These are phyloP conservation scores for Mucor lusitanicus DNA, from an alignment of 371 early-diverging fungal genomes.

Conservation along the genomic window DNA sequence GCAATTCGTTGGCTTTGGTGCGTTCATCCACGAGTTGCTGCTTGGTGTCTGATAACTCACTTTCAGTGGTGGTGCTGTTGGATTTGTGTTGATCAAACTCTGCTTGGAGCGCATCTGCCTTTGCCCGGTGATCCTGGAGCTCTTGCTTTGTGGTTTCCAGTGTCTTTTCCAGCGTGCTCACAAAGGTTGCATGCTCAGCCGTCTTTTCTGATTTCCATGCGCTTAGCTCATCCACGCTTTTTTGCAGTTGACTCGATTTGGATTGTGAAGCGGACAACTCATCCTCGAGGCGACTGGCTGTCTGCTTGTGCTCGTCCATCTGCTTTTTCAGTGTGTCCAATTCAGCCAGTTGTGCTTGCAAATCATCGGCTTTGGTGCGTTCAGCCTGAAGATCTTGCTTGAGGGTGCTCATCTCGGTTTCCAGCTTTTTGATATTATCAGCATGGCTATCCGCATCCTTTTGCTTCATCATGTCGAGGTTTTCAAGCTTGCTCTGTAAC, in stretches of 20 bases:
- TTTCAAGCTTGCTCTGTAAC: constrained; percentile 8
- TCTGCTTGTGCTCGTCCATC: background rate
- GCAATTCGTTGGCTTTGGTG: background rate
- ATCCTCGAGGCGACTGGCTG: background rate
- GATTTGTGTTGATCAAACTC: constrained; percentile 4
- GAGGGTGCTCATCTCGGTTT: background rate
- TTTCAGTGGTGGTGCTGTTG: background rate
- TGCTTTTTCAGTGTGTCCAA: background rate
- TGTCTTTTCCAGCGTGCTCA: background rate
- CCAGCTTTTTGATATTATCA: background rate
- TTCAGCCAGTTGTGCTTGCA: constrained; percentile 2
- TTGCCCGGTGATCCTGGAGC: constrained; percentile 1
- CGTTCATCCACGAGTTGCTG: constrained; percentile 2
- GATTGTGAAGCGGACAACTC: background rate
- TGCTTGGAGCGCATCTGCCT: background rate
- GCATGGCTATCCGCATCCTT: background rate
- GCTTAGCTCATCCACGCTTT: background rate
- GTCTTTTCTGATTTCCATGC: background rate
- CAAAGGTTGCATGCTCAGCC: background rate
- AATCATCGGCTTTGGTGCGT: background rate
- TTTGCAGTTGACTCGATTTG: background rate
- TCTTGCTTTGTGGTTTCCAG: background rate
- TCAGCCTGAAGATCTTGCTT: constrained; percentile 3
- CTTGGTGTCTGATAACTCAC: background rate
- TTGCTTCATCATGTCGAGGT: constrained; percentile 4